A percentile compares a stretch with the other conserved stretches of the same genome.
These are phyloP conservation scores for Botrytis hyacinthi DNA, from an alignment of 2,329 filamentous ascomycete species.

Conservation along the genomic window DNA sequence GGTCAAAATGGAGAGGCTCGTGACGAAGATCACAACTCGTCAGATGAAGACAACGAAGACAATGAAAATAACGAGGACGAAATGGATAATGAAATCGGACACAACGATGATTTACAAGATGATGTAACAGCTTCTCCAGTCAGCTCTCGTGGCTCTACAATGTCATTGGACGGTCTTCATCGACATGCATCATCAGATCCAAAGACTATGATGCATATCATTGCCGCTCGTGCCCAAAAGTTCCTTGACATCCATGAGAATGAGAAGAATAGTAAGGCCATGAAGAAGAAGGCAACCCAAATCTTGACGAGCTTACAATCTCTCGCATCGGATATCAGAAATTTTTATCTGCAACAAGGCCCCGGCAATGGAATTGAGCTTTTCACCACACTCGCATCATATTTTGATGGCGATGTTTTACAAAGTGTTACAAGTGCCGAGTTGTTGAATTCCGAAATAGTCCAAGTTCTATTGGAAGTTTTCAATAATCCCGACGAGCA, in stretches of 20 bases:
- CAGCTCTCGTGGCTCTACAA: slow-evolving; percentile 61
- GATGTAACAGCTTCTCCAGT: slow-evolving; percentile 38
- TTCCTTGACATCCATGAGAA: slow-evolving; percentile 84
- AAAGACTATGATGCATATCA: slow-evolving; percentile 66
- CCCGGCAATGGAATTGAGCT: slow-evolving; percentile 59
- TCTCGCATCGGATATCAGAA: slow-evolving; percentile 69
- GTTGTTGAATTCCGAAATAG: slow-evolving; percentile 84
- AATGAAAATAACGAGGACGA: slow-evolving; percentile 47
- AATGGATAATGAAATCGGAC: slow-evolving; percentile 44
- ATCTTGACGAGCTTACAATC: slow-evolving; percentile 72
- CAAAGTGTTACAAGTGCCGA: slow-evolving; percentile 96
- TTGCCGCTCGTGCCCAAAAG: slow-evolving; percentile 72
- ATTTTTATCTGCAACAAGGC: slow-evolving; percentile 62
- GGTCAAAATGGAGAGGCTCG: slow-evolving; percentile 39
- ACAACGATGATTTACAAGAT: slow-evolving; percentile 54
- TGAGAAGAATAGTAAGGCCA: slow-evolving; percentile 65
- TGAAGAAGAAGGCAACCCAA: slow-evolving; percentile 74
- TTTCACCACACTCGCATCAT: slow-evolving; percentile 73
- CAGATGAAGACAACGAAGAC: slow-evolving; percentile 40
- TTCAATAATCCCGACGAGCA: slow-evolving; percentile 70
- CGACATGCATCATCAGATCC: slow-evolving; percentile 48
- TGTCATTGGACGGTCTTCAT: slow-evolving; percentile 58
- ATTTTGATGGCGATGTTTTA: slow-evolving; percentile 84
- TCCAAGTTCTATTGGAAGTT: slow-evolving; percentile 76
- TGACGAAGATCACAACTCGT: slow-evolving; percentile 48